phyloP scores from a whole-genome alignment of 768 basidiomycete species.

The Boletus rex-veris region DNA sequence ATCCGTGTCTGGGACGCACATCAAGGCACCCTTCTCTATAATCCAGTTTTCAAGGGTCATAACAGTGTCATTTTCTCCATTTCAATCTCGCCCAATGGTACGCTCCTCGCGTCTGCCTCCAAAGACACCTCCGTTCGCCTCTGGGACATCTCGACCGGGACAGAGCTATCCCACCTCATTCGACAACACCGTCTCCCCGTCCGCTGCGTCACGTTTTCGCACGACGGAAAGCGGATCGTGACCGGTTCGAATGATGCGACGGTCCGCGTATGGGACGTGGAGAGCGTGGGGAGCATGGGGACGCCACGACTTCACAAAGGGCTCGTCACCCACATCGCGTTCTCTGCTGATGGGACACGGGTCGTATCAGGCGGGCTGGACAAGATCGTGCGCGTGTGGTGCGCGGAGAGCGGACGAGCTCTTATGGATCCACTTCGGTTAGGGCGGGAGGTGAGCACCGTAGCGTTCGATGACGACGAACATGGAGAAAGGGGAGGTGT shows the following conservation, averaged over 20 bases:
- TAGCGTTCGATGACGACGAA: slow-evolving; percentile 22
- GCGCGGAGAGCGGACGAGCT: slow-evolving; percentile 17
- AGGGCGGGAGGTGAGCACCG: slow-evolving; percentile 15
- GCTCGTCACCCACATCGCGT: slow-evolving; percentile 25
- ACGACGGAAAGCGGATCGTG: slow-evolving; percentile 25
- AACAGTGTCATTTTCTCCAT: slow-evolving; percentile 25
- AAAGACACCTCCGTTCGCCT: slow-evolving; percentile 31
- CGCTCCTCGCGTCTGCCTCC: slow-evolving; percentile 29
- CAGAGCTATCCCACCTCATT: slow-evolving; percentile 24
- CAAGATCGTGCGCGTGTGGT: slow-evolving; percentile 31
- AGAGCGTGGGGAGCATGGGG: slow-evolving; percentile 28
- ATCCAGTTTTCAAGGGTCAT: slow-evolving; percentile 20
- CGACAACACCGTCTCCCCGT: slow-evolving; percentile 27
- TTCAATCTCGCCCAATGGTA: slow-evolving; percentile 30
- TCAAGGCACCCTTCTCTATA: slow-evolving; percentile 14
- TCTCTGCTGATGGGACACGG: slow-evolving; percentile 26
- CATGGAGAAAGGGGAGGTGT: not conserved
- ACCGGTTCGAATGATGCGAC: slow-evolving; percentile 26
- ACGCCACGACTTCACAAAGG: slow-evolving; percentile 24
- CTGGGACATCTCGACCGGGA: slow-evolving; percentile 21
- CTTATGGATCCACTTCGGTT: slow-evolving; percentile 20
- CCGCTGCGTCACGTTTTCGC: slow-evolving; percentile 27
- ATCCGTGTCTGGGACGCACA: slow-evolving; percentile 31
- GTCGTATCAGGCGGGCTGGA: slow-evolving; percentile 32
- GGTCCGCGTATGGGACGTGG: slow-evolving; percentile 32